These are phyloP conservation scores for Brassica rapa DNA, from an alignment of 345 rosid species.

Conservation along the genomic window DNA sequence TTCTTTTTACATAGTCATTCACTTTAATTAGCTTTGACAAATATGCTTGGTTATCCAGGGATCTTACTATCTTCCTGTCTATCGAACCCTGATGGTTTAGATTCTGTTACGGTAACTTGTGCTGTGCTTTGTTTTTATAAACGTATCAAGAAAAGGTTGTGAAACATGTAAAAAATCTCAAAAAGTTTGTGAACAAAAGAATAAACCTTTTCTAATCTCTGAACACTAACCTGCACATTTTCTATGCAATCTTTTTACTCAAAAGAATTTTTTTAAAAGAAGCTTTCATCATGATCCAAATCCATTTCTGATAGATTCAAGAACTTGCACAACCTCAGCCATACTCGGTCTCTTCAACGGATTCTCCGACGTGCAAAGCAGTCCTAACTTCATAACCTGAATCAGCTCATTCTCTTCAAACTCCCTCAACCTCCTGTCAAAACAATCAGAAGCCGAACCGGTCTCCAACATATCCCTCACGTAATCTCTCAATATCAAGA, in stretches of 20 bases:
- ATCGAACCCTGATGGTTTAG: not conserved
- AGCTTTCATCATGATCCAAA: constrained; percentile 46
- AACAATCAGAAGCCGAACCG: constrained; percentile 83
- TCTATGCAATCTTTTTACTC: constrained; percentile 29
- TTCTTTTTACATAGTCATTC: not conserved
- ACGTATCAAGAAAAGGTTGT: constrained; percentile 53
- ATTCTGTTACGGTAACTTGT: constrained; percentile 55
- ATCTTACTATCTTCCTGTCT: not conserved
- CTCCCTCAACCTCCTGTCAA: constrained; percentile 70
- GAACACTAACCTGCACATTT: constrained; percentile 26
- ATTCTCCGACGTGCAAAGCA: constrained; percentile 73
- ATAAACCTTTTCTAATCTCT: constrained; percentile 24
- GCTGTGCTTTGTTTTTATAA: constrained; percentile 53
- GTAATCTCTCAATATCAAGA: constrained; percentile 75
- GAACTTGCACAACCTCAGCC: constrained; percentile 97
- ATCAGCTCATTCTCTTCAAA: constrained; percentile 86
- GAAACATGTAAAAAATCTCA: constrained; percentile 49
- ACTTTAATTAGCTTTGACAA: not conserved
- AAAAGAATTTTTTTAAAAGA: not conserved
- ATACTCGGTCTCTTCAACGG: constrained; percentile 91
- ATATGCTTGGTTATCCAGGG: not conserved
- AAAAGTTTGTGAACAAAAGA: constrained; percentile 25
- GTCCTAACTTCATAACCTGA: constrained; percentile 90
- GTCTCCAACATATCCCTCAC: constrained; percentile 72
- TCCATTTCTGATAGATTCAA: constrained; percentile 83